Evolutionary conservation across 1,139 yeast genomes (phyloP), one percentile per base, ranked within the genome.

Genomic region (Suhomyces bokatorum): DNA sequence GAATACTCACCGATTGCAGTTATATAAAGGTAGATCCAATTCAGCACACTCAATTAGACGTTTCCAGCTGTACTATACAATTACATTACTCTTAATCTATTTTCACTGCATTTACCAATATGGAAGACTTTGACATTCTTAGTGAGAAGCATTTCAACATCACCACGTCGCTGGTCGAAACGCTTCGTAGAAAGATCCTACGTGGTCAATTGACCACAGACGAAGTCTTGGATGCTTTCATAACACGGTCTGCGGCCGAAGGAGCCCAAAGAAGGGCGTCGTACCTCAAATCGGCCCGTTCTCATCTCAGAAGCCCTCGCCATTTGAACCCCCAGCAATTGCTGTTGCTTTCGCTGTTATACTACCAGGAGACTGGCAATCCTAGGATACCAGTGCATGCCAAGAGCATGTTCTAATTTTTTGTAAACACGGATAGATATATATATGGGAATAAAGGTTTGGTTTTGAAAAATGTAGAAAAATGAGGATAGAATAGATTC

Each of bases 191-290:
- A 16, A 54, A 54, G 24, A 46, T 57, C 12, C 48, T 64, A 3
- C 44, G 40, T 12, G 68, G 70, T 1, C 58, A 64, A 42, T 65
- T 58, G 50, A 62, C 73, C 3, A 66, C 82, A 0, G 77, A 71
- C 13, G 70, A 75, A 44, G 80, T 78, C 30, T 71, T 70, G 50
- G 65, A 66, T 35, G 81, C 83, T 0, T 80, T 70, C 59, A 75
- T 80, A 38, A 77, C 77, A 47, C 66, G 83, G 49, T 81, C 80
- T 11, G 58, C 64, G 20, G 61, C 68, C 3, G 40, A 40, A 13
- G 44, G 44, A 1, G 35, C 37, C 15, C 24, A n/a, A 6, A 16
- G 20, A 22, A 29, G 41, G 24, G 44, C 44, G 2, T 30, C 29
- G 14, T 38, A 34, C 30, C 44, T 44, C 22, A 34, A 35, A 24